Evolutionary conservation across 179 eudicot species (phyloP).

Genomic region (Amaranthus tricolor): DNA sequence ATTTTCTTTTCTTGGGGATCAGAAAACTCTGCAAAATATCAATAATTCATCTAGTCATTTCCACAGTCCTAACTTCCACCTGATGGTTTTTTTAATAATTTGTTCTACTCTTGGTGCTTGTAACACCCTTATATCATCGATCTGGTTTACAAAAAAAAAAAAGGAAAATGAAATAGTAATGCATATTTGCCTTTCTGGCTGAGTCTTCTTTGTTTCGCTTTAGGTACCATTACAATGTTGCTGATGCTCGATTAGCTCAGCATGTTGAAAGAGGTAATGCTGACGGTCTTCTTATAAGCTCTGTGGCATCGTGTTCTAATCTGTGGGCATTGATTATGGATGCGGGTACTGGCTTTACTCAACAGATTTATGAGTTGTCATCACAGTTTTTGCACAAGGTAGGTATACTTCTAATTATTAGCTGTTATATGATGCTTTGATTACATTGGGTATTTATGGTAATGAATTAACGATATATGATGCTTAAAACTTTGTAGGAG

Average conservation of each 20-base stretch:
- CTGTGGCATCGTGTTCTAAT: constrained; percentile 71
- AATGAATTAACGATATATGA: not conserved
- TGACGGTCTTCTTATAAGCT: constrained; percentile 74
- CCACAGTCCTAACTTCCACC: not conserved
- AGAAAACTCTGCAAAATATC: not conserved
- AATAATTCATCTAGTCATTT: not conserved
- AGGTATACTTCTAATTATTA: not conserved
- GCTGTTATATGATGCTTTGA: not conserved
- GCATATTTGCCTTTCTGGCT: not conserved
- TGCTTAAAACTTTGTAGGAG: constrained; percentile 37
- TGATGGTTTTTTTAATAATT: not conserved
- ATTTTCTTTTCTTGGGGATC: not conserved
- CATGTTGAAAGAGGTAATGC: constrained; percentile 79
- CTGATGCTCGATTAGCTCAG: constrained; percentile 70
- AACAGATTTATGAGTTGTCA: constrained; percentile 72
- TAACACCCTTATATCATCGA: not conserved
- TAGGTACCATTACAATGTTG: constrained; percentile 84
- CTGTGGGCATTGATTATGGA: constrained; percentile 88
- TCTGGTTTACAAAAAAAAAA: not conserved
- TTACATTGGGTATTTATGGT: not conserved
- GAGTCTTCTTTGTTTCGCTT: not conserved
- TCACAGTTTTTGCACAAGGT: constrained; percentile 78
- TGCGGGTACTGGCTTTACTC: constrained; percentile 72
- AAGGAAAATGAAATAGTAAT: not conserved
- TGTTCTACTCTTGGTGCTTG: not conserved